Evolutionary conservation across 1,139 yeast genomes (phyloP).

Genomic region (Scheffersomyces insectosa): DNA sequence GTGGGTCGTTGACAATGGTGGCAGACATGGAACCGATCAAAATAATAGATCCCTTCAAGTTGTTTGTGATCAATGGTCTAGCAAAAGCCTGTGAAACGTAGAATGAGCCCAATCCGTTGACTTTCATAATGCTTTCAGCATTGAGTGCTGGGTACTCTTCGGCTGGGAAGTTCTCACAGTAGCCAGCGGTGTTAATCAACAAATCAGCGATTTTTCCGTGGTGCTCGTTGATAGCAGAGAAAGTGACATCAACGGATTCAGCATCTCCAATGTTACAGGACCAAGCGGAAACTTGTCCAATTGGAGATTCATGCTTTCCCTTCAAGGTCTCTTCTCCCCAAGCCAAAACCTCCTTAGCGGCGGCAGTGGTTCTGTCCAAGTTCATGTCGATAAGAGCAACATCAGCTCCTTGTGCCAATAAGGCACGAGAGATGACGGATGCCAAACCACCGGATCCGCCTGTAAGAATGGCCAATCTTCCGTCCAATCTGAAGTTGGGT

Average conservation of each 20-base stretch:
- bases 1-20: slow-evolving; percentile 52
- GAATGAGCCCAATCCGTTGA: slow-evolving; percentile 74
- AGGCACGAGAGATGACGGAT: slow-evolving; percentile 64
- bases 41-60: slow-evolving; percentile 49
- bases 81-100: slow-evolving; percentile 66
- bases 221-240: slow-evolving; percentile 50
- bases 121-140: slow-evolving; percentile 69
- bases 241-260: slow-evolving; percentile 56
- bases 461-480: slow-evolving; percentile 70
- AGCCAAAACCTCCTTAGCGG: slow-evolving; percentile 56
- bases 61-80: slow-evolving; percentile 61
- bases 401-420: slow-evolving; percentile 67
- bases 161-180: slow-evolving; percentile 77
- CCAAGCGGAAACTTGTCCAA: slow-evolving; percentile 65
- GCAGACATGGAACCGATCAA: slow-evolving; percentile 53
- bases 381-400: slow-evolving; percentile 76
- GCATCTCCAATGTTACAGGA: slow-evolving; percentile 75
- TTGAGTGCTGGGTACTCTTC: slow-evolving; percentile 72
- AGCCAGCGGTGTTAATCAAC: slow-evolving; percentile 80
- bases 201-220: slow-evolving; percentile 65
- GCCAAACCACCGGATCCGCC: slow-evolving; percentile 88
- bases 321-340: slow-evolving; percentile 56
- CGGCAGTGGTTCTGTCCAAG: slow-evolving; percentile 56
- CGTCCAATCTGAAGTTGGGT: slow-evolving; percentile 64
- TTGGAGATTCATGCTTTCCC: slow-evolving; percentile 35